These are phyloP conservation scores for Kuraishia piskuri DNA, from an alignment of 805 yeast species.

Conservation along the genomic window DNA sequence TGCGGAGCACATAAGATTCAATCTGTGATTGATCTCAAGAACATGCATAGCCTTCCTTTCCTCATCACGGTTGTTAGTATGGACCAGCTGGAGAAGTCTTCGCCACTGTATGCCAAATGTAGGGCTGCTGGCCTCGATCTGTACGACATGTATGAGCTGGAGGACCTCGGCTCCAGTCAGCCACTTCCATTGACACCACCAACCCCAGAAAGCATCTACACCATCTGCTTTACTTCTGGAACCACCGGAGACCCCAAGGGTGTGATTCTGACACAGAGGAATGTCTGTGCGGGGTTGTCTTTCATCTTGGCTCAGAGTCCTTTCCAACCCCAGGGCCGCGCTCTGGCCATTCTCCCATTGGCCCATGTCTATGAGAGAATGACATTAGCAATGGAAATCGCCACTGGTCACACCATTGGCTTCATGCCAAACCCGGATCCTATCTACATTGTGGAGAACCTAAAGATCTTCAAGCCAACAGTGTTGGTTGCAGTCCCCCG, in stretches of 20 bases:
- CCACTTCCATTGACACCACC: conserved; percentile 33
- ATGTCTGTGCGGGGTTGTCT: conserved; percentile 31
- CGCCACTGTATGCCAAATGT: conserved; percentile 18
- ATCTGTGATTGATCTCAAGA: conserved; percentile 36
- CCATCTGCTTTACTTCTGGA: conserved; percentile 49
- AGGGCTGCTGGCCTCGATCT: conserved; percentile 13
- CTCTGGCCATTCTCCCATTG: conserved; percentile 9
- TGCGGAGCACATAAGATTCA: conserved; percentile 43
- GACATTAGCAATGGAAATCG: conserved; percentile 7
- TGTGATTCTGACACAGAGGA: conserved; percentile 54
- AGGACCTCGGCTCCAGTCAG: conserved; percentile 31
- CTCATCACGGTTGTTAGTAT: conserved; percentile 48
- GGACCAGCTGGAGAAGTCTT: conserved; percentile 32
- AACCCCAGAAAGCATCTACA: conserved; percentile 23
- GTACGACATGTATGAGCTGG: conserved; percentile 31
- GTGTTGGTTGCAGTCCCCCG: conserved; percentile 55
- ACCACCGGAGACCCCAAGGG: conserved; percentile 82
- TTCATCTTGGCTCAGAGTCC: conserved; percentile 7
- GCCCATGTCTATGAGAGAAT: conserved; percentile 11
- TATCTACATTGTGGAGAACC: conserved; percentile 50
- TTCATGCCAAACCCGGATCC: conserved; percentile 44
- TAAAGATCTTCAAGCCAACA: conserved; percentile 45
- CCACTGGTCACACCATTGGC: conserved; percentile 23
- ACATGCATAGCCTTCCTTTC: conserved; percentile 22
- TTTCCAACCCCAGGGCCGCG: background rate